These are phyloP conservation scores for Trichoderma harzianum DNA, from an alignment of 2,329 filamentous ascomycete species.

Conservation along the genomic window DNA sequence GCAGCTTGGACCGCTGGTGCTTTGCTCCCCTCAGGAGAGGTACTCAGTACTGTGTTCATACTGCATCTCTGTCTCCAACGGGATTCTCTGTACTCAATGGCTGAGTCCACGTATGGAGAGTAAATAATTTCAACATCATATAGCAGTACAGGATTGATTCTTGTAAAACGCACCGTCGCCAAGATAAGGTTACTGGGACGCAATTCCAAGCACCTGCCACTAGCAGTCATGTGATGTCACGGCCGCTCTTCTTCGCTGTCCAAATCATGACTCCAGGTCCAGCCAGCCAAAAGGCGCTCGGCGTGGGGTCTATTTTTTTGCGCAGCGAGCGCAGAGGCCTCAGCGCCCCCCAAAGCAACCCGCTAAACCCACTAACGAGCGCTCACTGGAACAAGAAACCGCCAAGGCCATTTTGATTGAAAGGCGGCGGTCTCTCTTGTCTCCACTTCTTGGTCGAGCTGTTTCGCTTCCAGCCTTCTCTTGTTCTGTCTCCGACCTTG, in stretches of 20 bases:
- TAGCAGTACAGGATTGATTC: neutral
- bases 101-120: neutral
- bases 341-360: neutral
- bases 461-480: constrained; percentile 13
- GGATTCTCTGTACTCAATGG: neutral
- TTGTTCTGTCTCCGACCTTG: neutral
- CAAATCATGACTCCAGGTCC: constrained; percentile 5
- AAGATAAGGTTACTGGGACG: neutral
- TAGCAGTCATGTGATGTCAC: constrained; percentile 18
- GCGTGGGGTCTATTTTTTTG: constrained; percentile 14
- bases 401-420: neutral
- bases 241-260: constrained; percentile 1
- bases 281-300: neutral
- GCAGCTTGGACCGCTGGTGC: neutral
- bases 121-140: neutral
- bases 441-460: constrained; percentile 10
- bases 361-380: neutral
- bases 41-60: neutral
- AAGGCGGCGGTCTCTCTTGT: neutral
- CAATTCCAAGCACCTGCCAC: neutral
- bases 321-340: constrained; percentile 11
- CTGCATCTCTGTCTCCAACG: neutral
- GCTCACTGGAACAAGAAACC: neutral
- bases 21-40: neutral
- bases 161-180: neutral